Percentiles rank a stretch among this genome's conserved stretches.
Conservation (phyloP, 495 filamentous ascomycete species). For the Neurospora africana region DNA sequence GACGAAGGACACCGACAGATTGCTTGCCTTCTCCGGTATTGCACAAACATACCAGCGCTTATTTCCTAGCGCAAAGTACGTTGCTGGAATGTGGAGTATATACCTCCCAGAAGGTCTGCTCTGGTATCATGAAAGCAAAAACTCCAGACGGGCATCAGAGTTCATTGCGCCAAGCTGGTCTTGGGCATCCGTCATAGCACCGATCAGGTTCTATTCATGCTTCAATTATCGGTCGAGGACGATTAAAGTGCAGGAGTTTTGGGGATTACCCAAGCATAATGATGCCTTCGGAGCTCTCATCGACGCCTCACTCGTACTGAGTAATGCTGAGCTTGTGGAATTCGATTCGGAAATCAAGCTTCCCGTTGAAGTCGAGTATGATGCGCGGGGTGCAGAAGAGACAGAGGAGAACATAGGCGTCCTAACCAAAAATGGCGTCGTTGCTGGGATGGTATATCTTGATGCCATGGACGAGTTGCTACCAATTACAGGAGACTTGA, state of each 20-base stretch:
- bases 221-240: no score
- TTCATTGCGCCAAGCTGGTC: not conserved
- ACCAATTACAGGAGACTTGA: not conserved
- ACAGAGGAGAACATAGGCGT: not conserved
- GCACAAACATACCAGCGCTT: not conserved
- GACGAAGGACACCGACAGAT: not conserved
- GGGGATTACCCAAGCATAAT: not conserved
- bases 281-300: not conserved
- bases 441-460: not conserved
- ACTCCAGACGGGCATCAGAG: not conserved
- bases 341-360: not conserved
- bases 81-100: not conserved
- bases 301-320: not conserved
- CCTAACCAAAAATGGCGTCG: not conserved
- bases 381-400: no score
- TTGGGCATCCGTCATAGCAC: not conserved
- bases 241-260: not conserved
- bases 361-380: no score
- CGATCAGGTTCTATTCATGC: not conserved
- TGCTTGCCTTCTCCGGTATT: not conserved
- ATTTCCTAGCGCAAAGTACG: not conserved
- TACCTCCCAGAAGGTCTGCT: not conserved
- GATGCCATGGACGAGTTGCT: not conserved
- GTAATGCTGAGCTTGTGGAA: not conserved
- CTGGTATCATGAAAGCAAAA: not conserved